phyloP scores from a whole-genome alignment of 345 rosid species.

The Tarenaya hassleriana region DNA sequence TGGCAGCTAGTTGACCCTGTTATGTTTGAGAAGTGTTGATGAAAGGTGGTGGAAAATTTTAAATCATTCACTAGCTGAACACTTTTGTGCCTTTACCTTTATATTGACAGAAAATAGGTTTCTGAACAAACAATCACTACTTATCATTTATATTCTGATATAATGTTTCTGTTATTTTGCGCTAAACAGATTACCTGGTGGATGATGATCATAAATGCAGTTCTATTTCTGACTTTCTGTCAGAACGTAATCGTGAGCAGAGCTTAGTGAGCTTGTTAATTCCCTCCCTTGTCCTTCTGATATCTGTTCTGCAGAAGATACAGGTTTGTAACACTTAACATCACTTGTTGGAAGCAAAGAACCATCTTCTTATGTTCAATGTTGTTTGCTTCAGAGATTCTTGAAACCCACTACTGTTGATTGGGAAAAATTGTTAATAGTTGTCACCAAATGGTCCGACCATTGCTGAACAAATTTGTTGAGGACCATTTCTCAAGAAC shows the following conservation, averaged over 20 bases:
- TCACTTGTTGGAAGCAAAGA: no score
- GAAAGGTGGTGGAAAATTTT: conserved; percentile 13
- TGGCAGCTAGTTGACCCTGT: conserved; percentile 6
- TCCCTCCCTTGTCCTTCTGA: conserved; percentile 73
- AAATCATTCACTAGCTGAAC: conserved; percentile 14
- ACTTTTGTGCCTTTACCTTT: background rate
- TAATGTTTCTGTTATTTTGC: conserved; percentile 19
- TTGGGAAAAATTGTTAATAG: no score
- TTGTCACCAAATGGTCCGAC: conserved; percentile 3
- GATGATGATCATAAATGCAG: conserved; percentile 95
- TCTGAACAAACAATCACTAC: conserved; percentile 12
- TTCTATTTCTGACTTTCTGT: conserved; percentile 86
- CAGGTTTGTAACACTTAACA: conserved; percentile 45
- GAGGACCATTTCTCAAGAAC: conserved; percentile 1
- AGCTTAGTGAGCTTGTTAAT: conserved; percentile 79
- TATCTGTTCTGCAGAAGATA: conserved; percentile 67
- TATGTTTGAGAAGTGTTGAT: conserved; percentile 10
- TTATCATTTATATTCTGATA: conserved; percentile 17
- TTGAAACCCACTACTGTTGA: no score
- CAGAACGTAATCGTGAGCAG: conserved; percentile 96
- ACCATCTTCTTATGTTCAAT: no score
- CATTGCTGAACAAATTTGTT: conserved; percentile 2
- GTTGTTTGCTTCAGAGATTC: no score
- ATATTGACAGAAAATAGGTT: no score
- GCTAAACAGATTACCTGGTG: conserved; percentile 81